Base-by-base conservation (phyloP, 768 basidiomycete species). In the Leccinum boreale region DNA sequence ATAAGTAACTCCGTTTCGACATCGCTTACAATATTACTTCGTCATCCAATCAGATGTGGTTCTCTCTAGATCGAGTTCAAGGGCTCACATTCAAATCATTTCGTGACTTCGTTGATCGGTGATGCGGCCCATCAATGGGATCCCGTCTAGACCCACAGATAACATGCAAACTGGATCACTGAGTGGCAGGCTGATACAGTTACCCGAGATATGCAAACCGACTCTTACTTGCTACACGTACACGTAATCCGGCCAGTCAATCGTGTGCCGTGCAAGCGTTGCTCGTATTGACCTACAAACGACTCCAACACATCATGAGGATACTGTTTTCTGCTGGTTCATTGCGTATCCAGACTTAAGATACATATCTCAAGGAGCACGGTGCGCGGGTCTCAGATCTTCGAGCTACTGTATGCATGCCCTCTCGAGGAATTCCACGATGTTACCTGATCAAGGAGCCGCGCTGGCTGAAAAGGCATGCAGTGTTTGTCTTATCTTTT, bases 401-500 rank as follows among this genome's bases (percentile, higher is more conserved):
- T 36, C 47, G 19, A 54, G 29, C 62, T 62, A 28, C 28, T 28
- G 28, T 28, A 12, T 12, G 31, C 12, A 66, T 3, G 53, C 53
- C n/a, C 31, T 57, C 17, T 62, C 57, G 47, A 64, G 35, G 5
- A 60, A 10, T 49, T 52, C 50, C 29, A 66, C 46, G 3, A 61
- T 28, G 6, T 53, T 61, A 11, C 60, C 52, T 1, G 65, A 52
- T 36, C 35, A 65, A 48, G 36, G 64, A 64, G 17, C 59, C 65
- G 15, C 35, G 24, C 51, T 68, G 55, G 26, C 71, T 67, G 53
- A 54, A 58, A 65, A 50, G 45, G 59, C 49, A 57, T 42, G 6
- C 42, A 8, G 31, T 33, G 31, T 33, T 31, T 28, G 11, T 53
- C 35, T 33, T 9, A 24, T 17, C 26, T 35, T 14, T 50, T 23